phyloP scores from a whole-genome alignment of 441 rosid species.

The Biscutella laevigata region DNA sequence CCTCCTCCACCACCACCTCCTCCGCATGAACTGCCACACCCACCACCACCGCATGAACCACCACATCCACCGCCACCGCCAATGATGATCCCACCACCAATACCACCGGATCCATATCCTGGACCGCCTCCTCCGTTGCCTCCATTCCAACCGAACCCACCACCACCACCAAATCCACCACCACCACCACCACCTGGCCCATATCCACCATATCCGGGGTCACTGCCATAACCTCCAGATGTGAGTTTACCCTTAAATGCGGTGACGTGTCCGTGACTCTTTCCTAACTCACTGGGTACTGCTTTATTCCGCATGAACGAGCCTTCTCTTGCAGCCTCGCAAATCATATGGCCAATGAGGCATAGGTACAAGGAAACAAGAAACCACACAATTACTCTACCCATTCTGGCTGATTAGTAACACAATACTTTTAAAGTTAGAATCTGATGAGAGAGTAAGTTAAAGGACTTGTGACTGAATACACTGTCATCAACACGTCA shows the following conservation, averaged over 20 bases:
- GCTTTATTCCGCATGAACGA: conserved; percentile 9
- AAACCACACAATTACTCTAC: conserved; percentile 19
- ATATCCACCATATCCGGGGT: conserved; percentile 20
- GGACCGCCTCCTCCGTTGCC: conserved; percentile 21
- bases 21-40: conserved; percentile 22
- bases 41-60: conserved; percentile 18
- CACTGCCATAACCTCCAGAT: conserved; percentile 23
- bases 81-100: conserved; percentile 25
- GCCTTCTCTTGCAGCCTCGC: conserved; percentile 25
- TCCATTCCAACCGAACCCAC: conserved; percentile 24
- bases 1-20: conserved; percentile 18
- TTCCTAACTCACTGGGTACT: conserved; percentile 2
- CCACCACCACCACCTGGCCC: conserved; percentile 26
- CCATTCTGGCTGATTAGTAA: conserved; percentile 17
- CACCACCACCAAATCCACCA: conserved; percentile 25
- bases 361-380: conserved; percentile 22
- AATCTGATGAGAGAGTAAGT: conserved; percentile 8
- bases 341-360: conserved; percentile 21
- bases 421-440: not conserved
- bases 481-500: not conserved
- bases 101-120: conserved; percentile 23
- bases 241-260: conserved; percentile 21
- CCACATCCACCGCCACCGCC: conserved; percentile 16
- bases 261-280: conserved; percentile 12
- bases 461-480: not conserved